Evolutionary conservation across 163 green algal genomes (phyloP), one percentile per base, ranked within the genome.

Genomic region (Scenedesmus sp.): DNA sequence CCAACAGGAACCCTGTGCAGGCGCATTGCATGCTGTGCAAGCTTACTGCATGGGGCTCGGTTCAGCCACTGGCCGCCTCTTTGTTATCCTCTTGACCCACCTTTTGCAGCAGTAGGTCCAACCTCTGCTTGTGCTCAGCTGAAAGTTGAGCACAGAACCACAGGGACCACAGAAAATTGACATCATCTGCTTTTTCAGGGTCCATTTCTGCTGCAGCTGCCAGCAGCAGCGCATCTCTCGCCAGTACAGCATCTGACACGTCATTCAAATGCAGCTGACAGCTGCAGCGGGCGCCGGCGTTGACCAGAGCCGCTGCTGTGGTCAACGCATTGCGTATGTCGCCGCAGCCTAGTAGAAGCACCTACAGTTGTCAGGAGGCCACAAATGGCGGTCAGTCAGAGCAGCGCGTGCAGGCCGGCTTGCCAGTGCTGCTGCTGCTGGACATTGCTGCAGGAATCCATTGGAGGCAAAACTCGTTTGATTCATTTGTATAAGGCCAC

Each of bases 221-320:
- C 23, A 88, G 82, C 57, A 88, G 82, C 56, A 88, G 23, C 6
- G 13, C 82, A 88, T 88, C 57, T 26, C 82, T 20, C 8, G 82
- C 82, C 82, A 88, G n/a, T 8, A 88, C 76, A 15, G 66, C 82
- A 60, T 88, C 82, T 26, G 82, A 88, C 7, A 88, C 76, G 82
- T 88, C 82, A 34, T 88, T 88, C n/a, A 88, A 20, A 20, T 88
- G 82, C 20, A 88, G 16, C n/a, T 88, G 15, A 13, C 23, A 64
- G 20, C 52, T 62, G 81, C 81, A 66, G 81, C 16, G 52, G 15
- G 20, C 57, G 9, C 54, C 18, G 57, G 82, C 18, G 13, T 20
- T 88, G 56, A 26, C 57, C 57, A 88, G 59, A 5, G 82, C 82
- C n/a, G 82, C 56, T 74, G 82, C 82, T 46, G 82, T 76, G 7